Evolutionary conservation across 768 basidiomycete species (phyloP).

Genomic region (Xerocomellus amylosporus): DNA sequence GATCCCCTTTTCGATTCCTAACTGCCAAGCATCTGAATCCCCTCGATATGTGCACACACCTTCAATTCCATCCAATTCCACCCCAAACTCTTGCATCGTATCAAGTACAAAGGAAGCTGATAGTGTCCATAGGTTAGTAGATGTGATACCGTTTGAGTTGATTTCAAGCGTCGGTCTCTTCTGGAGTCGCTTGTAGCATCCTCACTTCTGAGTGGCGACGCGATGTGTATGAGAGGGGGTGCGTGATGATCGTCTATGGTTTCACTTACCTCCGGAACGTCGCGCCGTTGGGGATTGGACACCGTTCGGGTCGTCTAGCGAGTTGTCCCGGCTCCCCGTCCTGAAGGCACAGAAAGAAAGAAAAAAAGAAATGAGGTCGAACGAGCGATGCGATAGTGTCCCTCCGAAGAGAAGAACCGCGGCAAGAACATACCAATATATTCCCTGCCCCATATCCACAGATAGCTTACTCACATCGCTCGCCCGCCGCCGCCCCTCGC

Average conservation of each 20-base stretch:
- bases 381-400: neutral
- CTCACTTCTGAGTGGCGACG: conserved; percentile 24
- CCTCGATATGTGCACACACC: no score
- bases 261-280: neutral
- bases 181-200: conserved; percentile 48
- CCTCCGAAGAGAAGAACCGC: no score
- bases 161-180: conserved; percentile 33
- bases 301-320: neutral
- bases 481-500: neutral
- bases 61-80: no score
- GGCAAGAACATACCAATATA: neutral
- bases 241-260: neutral
- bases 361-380: no score
- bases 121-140: neutral
- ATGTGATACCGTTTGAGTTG: neutral
- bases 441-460: neutral
- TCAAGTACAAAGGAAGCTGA: no score
- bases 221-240: neutral
- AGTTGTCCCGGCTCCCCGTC: neutral
- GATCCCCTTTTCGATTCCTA: no score
- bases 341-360: neutral
- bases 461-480: neutral
- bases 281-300: neutral
- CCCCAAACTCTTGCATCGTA: no score
- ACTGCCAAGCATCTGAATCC: no score